Base-by-base conservation (phyloP, 2,329 filamentous ascomycete species). In the Fusarium humuli region DNA sequence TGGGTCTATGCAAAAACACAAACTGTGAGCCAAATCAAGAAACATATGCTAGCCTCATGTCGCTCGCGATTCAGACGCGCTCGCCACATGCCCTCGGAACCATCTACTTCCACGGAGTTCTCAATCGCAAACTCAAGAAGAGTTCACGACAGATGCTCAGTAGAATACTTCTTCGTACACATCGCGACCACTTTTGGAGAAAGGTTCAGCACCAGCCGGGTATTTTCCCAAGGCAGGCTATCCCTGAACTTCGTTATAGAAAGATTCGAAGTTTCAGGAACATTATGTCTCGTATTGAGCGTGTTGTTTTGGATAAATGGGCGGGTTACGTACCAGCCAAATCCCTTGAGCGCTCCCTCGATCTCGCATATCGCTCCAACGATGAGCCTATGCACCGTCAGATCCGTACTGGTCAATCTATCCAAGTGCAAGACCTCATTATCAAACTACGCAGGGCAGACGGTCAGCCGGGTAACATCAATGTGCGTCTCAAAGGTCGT, bases 31-130 rank as follows among this genome's bases (percentile, higher is more conserved):
- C 77, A 13, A 74, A 81, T 61, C 54, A 68, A 7, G 45, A 73
- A 16, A 80, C 80, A 1, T 84, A 82, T 69, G 65, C 78, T 37
- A 65, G 76, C 14, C 79, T 86, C 48, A 80, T 83, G 61, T 64
- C 73, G 9, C 73, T 83, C 25, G 79, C 81, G 16, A 76, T 80
- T 65, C 65, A 57, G 20, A 67, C 76, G 5, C 77, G 76, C 41
- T 76, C 79, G 22, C 70, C 77, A 12, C 69, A 73, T 53, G 73
- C 76, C 23, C 73, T 81, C 2, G 77, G 76, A 40, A 73, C 74
- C 34, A 44, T 77, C 20, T 74, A 79, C 59, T 79, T 81, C 61
- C 77, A 81, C 66, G 79, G 71, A 32, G 70, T 76, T 22, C 69
- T 79, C 7, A 60, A 72, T 25, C 77, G 78, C 60, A 75, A 74